phyloP scores from a whole-genome alignment of 768 basidiomycete genomes.

The Mycena leptocephala region DNA sequence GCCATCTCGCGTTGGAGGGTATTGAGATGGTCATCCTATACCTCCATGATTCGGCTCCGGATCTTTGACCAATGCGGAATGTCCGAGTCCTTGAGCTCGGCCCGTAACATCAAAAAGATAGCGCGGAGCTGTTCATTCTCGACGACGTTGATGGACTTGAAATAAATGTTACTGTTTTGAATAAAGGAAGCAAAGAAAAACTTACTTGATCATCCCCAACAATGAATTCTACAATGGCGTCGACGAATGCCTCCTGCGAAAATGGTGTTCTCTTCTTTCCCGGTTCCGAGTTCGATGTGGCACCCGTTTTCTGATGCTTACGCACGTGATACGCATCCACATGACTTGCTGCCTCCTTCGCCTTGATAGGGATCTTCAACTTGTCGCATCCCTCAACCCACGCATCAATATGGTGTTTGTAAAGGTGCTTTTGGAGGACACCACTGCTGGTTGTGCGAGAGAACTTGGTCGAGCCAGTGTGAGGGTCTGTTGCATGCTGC shows the following conservation, averaged over 20 bases:
- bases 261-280: background rate
- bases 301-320: background rate
- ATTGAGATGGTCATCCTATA: conserved; percentile 41
- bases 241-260: background rate
- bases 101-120: conserved; percentile 41
- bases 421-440: conserved; percentile 33
- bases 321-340: conserved; percentile 14
- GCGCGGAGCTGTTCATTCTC: too few species aligned
- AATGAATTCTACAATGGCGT: conserved; percentile 15
- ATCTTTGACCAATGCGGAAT: conserved; percentile 49
- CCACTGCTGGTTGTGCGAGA: conserved; percentile 28
- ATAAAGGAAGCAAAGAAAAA: background rate
- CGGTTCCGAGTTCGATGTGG: background rate
- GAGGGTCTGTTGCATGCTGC: background rate
- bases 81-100: conserved; percentile 48
- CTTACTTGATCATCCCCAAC: conserved; percentile 15
- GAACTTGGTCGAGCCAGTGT: background rate
- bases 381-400: conserved; percentile 42
- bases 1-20: conserved; percentile 41
- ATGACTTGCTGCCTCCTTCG: too few species aligned
- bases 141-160: conserved; percentile 31
- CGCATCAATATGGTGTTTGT: conserved; percentile 32
- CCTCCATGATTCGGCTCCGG: conserved; percentile 39
- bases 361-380: conserved; percentile 34
- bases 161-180: background rate